Evolutionary conservation across 2,329 filamentous ascomycete genomes (phyloP).

Genomic region (Microthyrium microscopicum): DNA sequence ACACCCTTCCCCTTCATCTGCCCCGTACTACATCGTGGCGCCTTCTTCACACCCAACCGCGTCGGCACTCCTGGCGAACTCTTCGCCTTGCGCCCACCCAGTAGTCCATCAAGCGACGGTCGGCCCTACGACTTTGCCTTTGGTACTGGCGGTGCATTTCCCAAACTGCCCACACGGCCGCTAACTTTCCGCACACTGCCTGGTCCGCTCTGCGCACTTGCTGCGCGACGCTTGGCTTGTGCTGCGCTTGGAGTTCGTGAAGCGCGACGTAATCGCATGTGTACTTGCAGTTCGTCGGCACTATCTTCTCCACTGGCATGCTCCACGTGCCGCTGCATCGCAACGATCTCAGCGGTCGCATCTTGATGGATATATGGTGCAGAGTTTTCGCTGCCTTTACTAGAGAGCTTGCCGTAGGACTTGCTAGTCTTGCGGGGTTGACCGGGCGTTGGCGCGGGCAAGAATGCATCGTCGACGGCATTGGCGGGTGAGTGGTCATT

Average conservation of each 20-base stretch:
- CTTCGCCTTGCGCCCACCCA: no score
- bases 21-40: no score
- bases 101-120: no score
- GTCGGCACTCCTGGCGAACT: no score
- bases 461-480: conserved; percentile 57
- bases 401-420: conserved; percentile 42
- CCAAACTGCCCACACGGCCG: conserved; percentile 31
- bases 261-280: conserved; percentile 20
- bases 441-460: conserved; percentile 87
- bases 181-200: conserved; percentile 35
- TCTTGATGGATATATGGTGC: conserved; percentile 33
- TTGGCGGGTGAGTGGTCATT: conserved; percentile 40
- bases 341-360: conserved; percentile 44
- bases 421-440: conserved; percentile 83
- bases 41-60: no score
- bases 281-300: conserved; percentile 30
- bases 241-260: no score
- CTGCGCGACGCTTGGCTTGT: conserved; percentile 5
- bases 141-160: conserved; percentile 11
- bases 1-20: no score
- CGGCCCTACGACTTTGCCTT: no score
- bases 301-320: conserved; percentile 22
- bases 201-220: no score
- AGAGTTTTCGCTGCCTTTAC: conserved; percentile 21
- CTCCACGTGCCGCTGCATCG: conserved; percentile 37